A percentile compares a stretch with the other conserved stretches of the same genome.
Evolutionary conservation across 108 stramenopile species (phyloP).

Genomic region (Cafeteria roenbergensis): DNA sequence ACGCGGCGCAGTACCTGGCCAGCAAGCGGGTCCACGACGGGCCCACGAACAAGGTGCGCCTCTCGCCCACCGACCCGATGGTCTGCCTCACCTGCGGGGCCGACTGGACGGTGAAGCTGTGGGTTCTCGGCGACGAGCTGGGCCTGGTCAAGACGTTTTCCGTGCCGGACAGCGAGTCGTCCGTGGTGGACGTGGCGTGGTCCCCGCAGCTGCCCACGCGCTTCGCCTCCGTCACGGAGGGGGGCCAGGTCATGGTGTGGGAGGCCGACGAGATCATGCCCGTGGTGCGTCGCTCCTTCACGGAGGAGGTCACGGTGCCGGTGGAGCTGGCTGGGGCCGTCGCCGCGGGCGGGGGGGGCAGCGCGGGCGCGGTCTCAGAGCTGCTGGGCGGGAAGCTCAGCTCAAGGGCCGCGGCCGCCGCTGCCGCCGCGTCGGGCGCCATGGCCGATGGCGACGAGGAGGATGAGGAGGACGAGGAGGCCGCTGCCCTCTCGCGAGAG

Average conservation of each 20-base stretch:
- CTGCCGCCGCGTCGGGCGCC: no score
- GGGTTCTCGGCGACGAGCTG: constrained; percentile 6
- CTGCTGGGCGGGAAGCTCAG: no score
- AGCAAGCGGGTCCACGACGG: constrained; percentile 38
- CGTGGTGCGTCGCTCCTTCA: no score
- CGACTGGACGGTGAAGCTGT: constrained; percentile 45
- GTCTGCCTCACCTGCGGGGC: constrained; percentile 41
- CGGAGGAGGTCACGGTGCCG: no score
- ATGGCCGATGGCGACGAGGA: neutral
- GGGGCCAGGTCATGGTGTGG: constrained; percentile 46
- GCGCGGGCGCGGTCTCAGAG: neutral
- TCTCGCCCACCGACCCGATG: constrained; percentile 32
- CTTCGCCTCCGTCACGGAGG: constrained; percentile 41
- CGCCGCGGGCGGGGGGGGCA: neutral
- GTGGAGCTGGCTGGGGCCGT: no score
- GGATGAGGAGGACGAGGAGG: neutral
- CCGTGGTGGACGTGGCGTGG: constrained; percentile 50
- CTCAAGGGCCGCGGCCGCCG: no score
- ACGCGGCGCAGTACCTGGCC: constrained; percentile 51
- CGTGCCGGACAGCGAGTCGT: constrained; percentile 23
- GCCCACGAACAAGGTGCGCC: constrained; percentile 44
- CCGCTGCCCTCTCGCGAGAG: neutral
- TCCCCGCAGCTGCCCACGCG: constrained; percentile 30
- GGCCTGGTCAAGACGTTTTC: constrained; percentile 25
- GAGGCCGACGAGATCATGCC: constrained; percentile 11